phyloP scores from a whole-genome alignment of 1,284 basidiomycete species.

The Amylostereum chailletii region DNA sequence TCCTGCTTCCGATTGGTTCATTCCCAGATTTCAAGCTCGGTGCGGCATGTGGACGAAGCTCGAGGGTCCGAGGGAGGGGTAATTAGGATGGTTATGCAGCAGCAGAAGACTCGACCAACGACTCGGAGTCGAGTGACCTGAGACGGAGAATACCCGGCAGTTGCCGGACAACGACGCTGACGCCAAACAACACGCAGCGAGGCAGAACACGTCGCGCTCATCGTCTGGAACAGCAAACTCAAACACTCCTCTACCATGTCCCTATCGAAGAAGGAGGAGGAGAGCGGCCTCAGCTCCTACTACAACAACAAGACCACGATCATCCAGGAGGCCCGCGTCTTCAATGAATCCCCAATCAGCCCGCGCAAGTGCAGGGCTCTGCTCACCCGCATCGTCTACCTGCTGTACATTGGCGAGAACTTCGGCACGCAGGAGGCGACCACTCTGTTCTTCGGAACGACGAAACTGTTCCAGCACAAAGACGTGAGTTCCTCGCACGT shows the following conservation, averaged over 20 bases:
- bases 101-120: too few species aligned
- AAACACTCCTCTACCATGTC: constrained; percentile 44
- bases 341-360: constrained; percentile 98
- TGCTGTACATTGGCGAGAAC: constrained; percentile 93
- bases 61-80: too few species aligned
- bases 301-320: constrained; percentile 95
- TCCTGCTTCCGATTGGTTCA: too few species aligned
- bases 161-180: too few species aligned
- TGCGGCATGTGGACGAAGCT: too few species aligned
- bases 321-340: constrained; percentile 96
- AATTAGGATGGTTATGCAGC: too few species aligned
- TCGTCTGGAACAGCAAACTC: constrained; percentile 3
- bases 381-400: constrained; percentile 93
- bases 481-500: constrained; percentile 61
- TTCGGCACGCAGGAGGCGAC: constrained; percentile 97
- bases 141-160: too few species aligned
- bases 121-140: too few species aligned
- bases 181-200: background rate
- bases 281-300: constrained; percentile 77
- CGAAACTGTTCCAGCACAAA: constrained; percentile 99
- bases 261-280: constrained; percentile 90
- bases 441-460: constrained; percentile 96
- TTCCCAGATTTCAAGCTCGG: too few species aligned
- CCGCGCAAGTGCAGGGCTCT: constrained; percentile 95
- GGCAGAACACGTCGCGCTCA: constrained; percentile 10